Base-by-base conservation (phyloP, 345 rosid genomes). In the Odontarrhena argentea region DNA sequence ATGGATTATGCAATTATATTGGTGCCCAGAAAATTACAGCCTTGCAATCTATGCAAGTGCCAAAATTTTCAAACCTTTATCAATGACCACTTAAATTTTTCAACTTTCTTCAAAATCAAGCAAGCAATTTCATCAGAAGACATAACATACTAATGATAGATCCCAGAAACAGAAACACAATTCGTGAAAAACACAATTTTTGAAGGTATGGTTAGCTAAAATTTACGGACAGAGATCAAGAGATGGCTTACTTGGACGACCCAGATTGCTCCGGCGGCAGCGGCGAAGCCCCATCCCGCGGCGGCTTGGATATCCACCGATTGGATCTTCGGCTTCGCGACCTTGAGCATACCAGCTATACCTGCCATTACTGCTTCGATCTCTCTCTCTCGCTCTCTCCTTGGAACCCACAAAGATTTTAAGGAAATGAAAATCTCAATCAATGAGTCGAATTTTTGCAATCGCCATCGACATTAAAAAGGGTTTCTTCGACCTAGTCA, bases 211-310 rank as follows among this genome's bases (percentile, higher is more conserved):
- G 18, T 25, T 11, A n/a, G 44, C 45, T 18, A 35, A 52, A 42
- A 37, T 13, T 52, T 38, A 71, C 7, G 28, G 28, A 28, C 37
- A 51, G 7, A 74, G 59, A 46, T 37, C 11, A 8, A 43, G 41
- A 63, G 49, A 60, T 43, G 55, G 5, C 35, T 44, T 57, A 92
- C 99, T 85, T 93, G 98, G 69, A 84, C 51, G 73, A 93, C 30
- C 78, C 78, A 93, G 66, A 93, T 74, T 42, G 89, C 98, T 2
- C 84, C 74, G 50, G 91, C 65, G 58, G 67, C 71, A 76, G 94
- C 97, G 47, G 89, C 96, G 74, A 87, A 70, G 18, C 97, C 99
- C 99, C 97, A 90, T 32, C 74, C 65, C 67, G 80, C 94, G 64
- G 86, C 92, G 54, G 97, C 85, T 61, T 83, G 87, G 63, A 88